A percentile compares a stretch with the other conserved stretches of the same genome.
Conservation (phyloP, 1,284 basidiomycete genomes). For the Ganoderma leucocontextum region DNA sequence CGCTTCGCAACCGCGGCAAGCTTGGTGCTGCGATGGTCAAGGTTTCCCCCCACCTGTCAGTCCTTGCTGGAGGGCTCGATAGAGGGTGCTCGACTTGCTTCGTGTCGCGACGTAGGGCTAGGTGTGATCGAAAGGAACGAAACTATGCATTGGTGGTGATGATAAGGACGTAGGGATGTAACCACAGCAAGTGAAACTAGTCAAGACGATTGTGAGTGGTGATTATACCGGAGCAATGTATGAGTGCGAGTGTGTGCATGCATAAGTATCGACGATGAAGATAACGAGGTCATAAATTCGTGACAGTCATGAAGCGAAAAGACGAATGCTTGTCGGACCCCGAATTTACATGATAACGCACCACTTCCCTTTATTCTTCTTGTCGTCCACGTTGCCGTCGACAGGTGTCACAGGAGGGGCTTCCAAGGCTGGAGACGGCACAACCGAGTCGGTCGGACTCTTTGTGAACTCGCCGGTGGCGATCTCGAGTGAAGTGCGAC, state of each 20-base stretch:
- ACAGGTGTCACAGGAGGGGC: slow-evolving; percentile 38
- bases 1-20: too few relatives aligned
- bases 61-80: too few relatives aligned
- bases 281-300: slow-evolving; percentile 29
- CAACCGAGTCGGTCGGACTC: slow-evolving; percentile 24
- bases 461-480: slow-evolving; percentile 58
- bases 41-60: too few relatives aligned
- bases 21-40: too few relatives aligned
- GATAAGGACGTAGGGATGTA: slow-evolving; percentile 16
- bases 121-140: slow-evolving; percentile 13
- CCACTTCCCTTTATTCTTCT: slow-evolving; percentile 40
- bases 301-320: slow-evolving; percentile 31
- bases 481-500: slow-evolving; percentile 57
- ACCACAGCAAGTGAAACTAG: slow-evolving; percentile 24
- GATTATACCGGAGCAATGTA: slow-evolving; percentile 31
- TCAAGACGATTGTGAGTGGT: slow-evolving; percentile 24
- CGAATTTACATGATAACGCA: slow-evolving; percentile 42
- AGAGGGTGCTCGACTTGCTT: too few relatives aligned
- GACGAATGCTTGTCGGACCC: slow-evolving; percentile 17
- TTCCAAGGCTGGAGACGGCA: slow-evolving; percentile 33
- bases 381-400: slow-evolving; percentile 35
- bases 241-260: slow-evolving; percentile 22
- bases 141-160: slow-evolving; percentile 26
- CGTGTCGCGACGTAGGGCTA: neutral
- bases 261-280: slow-evolving; percentile 26